Conservation (phyloP, 495 filamentous ascomycete species). For the Bathelium albidoporum region DNA sequence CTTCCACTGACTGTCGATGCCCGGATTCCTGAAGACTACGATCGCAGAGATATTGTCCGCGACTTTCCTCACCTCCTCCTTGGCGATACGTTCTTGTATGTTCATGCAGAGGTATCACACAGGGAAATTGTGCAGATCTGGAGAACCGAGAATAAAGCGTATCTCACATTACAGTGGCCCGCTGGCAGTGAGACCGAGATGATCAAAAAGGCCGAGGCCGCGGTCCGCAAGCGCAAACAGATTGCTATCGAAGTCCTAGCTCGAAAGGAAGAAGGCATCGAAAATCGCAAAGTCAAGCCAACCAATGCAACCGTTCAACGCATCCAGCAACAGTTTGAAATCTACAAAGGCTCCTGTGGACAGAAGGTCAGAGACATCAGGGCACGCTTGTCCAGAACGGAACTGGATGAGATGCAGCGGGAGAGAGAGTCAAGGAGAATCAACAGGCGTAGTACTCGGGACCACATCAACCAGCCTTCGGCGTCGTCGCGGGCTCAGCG, state of each 20-base stretch:
- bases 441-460: background rate
- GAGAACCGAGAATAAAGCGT: background rate
- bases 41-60: background rate
- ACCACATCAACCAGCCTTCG: background rate
- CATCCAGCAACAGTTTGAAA: background rate
- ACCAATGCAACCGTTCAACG: background rate
- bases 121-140: background rate
- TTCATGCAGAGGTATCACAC: background rate
- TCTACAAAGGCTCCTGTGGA: background rate
- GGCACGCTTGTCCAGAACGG: background rate
- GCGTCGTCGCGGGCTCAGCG: background rate
- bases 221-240: background rate
- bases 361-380: background rate
- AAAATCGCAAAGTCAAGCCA: background rate
- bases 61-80: background rate
- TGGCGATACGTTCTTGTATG: background rate
- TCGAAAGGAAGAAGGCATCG: background rate
- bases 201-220: background rate
- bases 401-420: background rate
- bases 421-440: background rate
- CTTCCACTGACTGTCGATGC: background rate
- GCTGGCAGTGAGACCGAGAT: background rate
- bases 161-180: background rate
- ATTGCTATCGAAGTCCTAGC: background rate
- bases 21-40: background rate